Evolutionary conservation across 176 grass and related monocot genomes (phyloP).

Genomic region (Guadua angustifolia): DNA sequence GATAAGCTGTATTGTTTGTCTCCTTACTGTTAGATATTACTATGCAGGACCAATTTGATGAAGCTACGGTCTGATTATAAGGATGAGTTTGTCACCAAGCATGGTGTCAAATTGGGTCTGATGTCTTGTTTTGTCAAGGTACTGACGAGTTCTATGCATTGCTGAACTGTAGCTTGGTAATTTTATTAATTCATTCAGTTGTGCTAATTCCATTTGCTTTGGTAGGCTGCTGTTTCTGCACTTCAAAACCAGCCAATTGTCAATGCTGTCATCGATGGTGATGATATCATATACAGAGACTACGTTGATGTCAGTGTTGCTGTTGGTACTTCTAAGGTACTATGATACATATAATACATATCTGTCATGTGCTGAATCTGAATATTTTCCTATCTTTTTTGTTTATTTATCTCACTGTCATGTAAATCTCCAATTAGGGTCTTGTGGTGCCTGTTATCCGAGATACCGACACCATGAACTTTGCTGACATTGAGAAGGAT

Average conservation of each 20-base stretch:
- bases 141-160: background rate
- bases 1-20: background rate
- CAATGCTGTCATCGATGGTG: constrained; percentile 93
- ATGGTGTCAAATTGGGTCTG: constrained; percentile 92
- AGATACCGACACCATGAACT: constrained; percentile 78
- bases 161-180: background rate
- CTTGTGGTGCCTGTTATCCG: constrained; percentile 83
- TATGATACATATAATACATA: background rate
- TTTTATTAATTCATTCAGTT: background rate
- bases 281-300: constrained; percentile 97
- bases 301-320: constrained; percentile 90
- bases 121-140: constrained; percentile 99
- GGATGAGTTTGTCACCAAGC: constrained; percentile 87
- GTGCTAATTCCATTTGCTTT: constrained; percentile 39
- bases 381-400: background rate
- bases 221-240: constrained; percentile 82
- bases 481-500: constrained; percentile 87
- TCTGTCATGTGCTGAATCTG: background rate
- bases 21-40: constrained; percentile 2
- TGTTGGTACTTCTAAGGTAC: constrained; percentile 92
- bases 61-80: constrained; percentile 97
- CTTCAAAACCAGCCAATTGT: constrained; percentile 94
- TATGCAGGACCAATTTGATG: constrained; percentile 94
- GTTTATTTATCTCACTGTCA: background rate
- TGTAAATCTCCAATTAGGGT: constrained; percentile 49